Conservation (phyloP, 2,329 filamentous ascomycete species). For the Fonsecaea pugnacius region DNA sequence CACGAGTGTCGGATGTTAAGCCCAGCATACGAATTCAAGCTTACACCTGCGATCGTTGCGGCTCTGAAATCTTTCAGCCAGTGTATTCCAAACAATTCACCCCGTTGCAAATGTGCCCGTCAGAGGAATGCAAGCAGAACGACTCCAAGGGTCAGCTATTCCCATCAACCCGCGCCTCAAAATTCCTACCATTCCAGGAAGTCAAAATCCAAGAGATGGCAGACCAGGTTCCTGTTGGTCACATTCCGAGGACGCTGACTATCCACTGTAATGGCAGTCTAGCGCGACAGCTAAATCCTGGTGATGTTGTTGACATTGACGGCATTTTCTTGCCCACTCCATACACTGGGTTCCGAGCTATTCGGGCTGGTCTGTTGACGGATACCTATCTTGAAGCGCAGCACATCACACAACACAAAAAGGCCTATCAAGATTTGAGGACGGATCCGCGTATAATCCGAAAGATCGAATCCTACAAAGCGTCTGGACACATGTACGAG, state of each 20-base stretch:
- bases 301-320: conserved; percentile 89
- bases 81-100: conserved; percentile 88
- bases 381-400: conserved; percentile 98
- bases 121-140: conserved; percentile 85
- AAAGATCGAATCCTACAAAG: conserved; percentile 82
- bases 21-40: conserved; percentile 96
- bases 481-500: conserved; percentile 91
- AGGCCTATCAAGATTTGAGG: conserved; percentile 90
- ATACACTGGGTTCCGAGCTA: conserved; percentile 98
- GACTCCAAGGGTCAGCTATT: conserved; percentile 93
- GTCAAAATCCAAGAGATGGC: conserved; percentile 99
- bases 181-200: conserved; percentile 97
- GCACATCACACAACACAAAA: conserved; percentile 93
- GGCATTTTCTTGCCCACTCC: conserved; percentile 96
- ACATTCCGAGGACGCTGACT: conserved; percentile 90
- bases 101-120: conserved; percentile 83
- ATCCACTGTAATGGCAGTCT: conserved; percentile 86
- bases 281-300: conserved; percentile 85
- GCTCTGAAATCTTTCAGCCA: conserved; percentile 96
- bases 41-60: conserved; percentile 95
- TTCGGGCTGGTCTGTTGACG: conserved; percentile 91
- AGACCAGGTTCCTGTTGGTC: conserved; percentile 97
- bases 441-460: conserved; percentile 79
- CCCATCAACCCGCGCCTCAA: conserved; percentile 91
- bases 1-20: conserved; percentile 95